Base-by-base conservation (phyloP, 768 basidiomycete genomes). In the Mycena kentingensis region DNA sequence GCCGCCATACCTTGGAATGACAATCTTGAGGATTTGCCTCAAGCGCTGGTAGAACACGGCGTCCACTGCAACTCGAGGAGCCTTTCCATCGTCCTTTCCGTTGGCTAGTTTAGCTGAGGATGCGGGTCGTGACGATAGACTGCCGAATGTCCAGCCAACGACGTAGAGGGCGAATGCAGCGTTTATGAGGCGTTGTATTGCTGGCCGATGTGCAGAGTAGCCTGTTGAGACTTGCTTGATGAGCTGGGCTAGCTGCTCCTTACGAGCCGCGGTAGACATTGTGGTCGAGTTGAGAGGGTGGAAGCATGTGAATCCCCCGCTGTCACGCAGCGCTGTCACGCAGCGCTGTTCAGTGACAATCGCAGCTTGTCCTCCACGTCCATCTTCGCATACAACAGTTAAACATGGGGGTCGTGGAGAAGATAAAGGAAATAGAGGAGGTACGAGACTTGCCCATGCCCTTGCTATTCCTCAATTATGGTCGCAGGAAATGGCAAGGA, bases 401-500 rank as follows among this genome's bases (percentile, higher is more conserved):
- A n/a, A n/a, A n/a, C n/a, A n/a, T n/a, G n/a, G n/a, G n/a, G n/a
- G n/a, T n/a, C n/a, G n/a, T n/a, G n/a, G n/a, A n/a, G n/a, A n/a
- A n/a, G n/a, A n/a, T n/a, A n/a, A n/a, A n/a, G n/a, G n/a, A n/a
- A n/a, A n/a, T n/a, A n/a, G n/a, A n/a, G n/a, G n/a, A n/a, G n/a
- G n/a, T n/a, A n/a, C n/a, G n/a, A n/a, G n/a, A n/a, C n/a, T n/a
- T n/a, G n/a, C n/a, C n/a, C n/a, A n/a, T n/a, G n/a, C n/a, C n/a
- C n/a, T n/a, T n/a, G n/a, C n/a, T n/a, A n/a, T n/a, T n/a, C n/a
- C n/a, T n/a, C n/a, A n/a, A n/a, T n/a, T n/a, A n/a, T n/a, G n/a
- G n/a, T n/a, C n/a, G n/a, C n/a, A 93, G 84, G 95, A 98, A 82
- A 97, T 98, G 95, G 87, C 91, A 58, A 82, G 93, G 72, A 98